phyloP scores from a whole-genome alignment of 495 filamentous ascomycete genomes.

The Penicillium maclennaniae region DNA sequence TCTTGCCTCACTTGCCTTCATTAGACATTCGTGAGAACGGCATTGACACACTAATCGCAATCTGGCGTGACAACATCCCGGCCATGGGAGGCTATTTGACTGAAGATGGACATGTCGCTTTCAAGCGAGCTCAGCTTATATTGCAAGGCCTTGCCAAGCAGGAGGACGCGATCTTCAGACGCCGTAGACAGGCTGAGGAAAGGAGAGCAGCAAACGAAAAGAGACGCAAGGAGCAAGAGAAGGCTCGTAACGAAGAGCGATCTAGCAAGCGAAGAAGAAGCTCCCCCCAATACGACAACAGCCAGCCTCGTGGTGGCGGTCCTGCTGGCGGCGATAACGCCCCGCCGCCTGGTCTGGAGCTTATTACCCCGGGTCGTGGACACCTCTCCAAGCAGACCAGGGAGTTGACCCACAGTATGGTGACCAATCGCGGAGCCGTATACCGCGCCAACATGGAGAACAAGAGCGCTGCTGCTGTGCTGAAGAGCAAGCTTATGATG shows the following conservation, averaged over 20 bases:
- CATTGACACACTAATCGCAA: slow-evolving; percentile 90
- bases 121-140: slow-evolving; percentile 83
- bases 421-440: slow-evolving; percentile 72
- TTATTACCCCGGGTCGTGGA: slow-evolving; percentile 57
- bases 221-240: slow-evolving; percentile 67
- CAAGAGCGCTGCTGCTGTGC: slow-evolving; percentile 85
- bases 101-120: slow-evolving; percentile 86
- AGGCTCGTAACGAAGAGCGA: slow-evolving; percentile 48
- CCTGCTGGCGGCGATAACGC: slow-evolving; percentile 34
- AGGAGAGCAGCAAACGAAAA: slow-evolving; percentile 72
- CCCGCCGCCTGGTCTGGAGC: slow-evolving; percentile 41
- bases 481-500: slow-evolving; percentile 77
- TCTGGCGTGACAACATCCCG: slow-evolving; percentile 92
- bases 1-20: slow-evolving; percentile 92
- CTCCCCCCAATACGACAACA: slow-evolving; percentile 43
- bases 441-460: slow-evolving; percentile 81
- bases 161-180: slow-evolving; percentile 89
- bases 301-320: slow-evolving; percentile 28
- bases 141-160: slow-evolving; percentile 87
- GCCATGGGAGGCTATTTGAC: slow-evolving; percentile 93
- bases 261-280: slow-evolving; percentile 41
- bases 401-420: slow-evolving; percentile 79
- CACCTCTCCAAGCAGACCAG: slow-evolving; percentile 58
- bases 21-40: slow-evolving; percentile 96
- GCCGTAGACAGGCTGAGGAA: slow-evolving; percentile 78